Conservation (phyloP, 306 rosid species). For the Vigna radiata region DNA sequence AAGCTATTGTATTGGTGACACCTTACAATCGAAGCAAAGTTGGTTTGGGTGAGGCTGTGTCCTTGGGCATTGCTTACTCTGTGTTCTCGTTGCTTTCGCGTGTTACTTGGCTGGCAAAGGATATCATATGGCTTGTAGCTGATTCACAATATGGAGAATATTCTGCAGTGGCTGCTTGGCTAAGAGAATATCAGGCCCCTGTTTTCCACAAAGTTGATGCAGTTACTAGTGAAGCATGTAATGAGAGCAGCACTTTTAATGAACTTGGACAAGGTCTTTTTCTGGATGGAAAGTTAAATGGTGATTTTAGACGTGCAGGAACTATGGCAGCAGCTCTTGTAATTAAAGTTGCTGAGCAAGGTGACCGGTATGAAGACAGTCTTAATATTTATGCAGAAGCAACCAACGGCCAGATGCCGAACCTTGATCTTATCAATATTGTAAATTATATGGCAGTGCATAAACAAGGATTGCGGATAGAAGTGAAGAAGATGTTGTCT, state of each 20-base stretch:
- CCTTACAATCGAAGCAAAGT: slow-evolving; percentile 70
- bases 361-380: slow-evolving; percentile 71
- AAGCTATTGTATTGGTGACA: slow-evolving; percentile 92
- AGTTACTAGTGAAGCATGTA: slow-evolving; percentile 61
- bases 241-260: slow-evolving; percentile 43
- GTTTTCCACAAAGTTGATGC: slow-evolving; percentile 50
- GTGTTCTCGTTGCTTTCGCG: slow-evolving; percentile 82
- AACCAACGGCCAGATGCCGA: slow-evolving; percentile 97
- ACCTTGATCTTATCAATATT: slow-evolving; percentile 91
- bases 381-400: slow-evolving; percentile 86
- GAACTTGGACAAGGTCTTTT: slow-evolving; percentile 49
- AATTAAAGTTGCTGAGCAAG: slow-evolving; percentile 71
- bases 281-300: slow-evolving; percentile 49
- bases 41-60: slow-evolving; percentile 67
- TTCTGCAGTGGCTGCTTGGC: slow-evolving; percentile 83
- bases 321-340: slow-evolving; percentile 97
- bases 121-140: slow-evolving; percentile 86
- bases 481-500: slow-evolving; percentile 77
- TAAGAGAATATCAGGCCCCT: slow-evolving; percentile 87
- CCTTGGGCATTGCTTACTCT: slow-evolving; percentile 84
- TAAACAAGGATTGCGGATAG: slow-evolving; percentile 79
- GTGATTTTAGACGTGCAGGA: slow-evolving; percentile 90
- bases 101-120: slow-evolving; percentile 97
- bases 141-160: slow-evolving; percentile 88
- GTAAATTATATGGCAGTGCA: slow-evolving; percentile 87